Conservation (phyloP, 78 protist genomes). For the Protostelium mycophagum region DNA sequence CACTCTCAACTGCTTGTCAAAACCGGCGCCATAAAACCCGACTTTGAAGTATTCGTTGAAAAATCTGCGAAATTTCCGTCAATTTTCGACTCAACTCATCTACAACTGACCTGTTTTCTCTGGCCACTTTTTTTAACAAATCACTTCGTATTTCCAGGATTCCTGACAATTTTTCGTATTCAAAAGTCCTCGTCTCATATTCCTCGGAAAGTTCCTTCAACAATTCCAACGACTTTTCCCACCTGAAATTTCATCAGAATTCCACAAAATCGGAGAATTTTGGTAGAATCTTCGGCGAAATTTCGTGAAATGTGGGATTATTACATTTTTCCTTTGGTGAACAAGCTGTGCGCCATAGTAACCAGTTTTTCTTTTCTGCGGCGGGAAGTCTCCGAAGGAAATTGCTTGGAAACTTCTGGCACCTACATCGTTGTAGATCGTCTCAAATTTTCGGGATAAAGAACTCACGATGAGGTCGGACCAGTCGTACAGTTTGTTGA, state of each 20-base stretch:
- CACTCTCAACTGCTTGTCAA: slow-evolving; percentile 15
- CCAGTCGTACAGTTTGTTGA: slow-evolving; percentile 52
- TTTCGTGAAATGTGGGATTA: too few species aligned
- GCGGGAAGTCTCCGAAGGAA: slow-evolving; percentile 17
- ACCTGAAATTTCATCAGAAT: too few species aligned
- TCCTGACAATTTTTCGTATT: neutral
- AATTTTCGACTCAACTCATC: neutral
- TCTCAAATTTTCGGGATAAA: too few species aligned
- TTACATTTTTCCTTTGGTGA: slow-evolving; percentile 68
- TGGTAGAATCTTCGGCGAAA: too few species aligned
- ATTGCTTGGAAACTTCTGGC: slow-evolving; percentile 13
- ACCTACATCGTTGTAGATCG: too few species aligned
- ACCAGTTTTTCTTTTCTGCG: slow-evolving; percentile 36
- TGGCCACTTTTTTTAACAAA: neutral
- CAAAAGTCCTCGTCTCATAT: neutral
- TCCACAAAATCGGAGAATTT: too few species aligned
- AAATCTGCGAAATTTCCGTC: slow-evolving; percentile 12
- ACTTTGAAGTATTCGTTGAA: slow-evolving; percentile 70
- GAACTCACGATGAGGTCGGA: slow-evolving; percentile 18
- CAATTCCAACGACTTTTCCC: slow-evolving; percentile 60
- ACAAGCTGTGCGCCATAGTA: slow-evolving; percentile 29
- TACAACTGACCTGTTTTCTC: neutral
- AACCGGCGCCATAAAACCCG: slow-evolving; percentile 69
- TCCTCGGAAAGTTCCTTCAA: neutral
- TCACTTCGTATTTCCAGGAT: neutral